Evolutionary conservation across 202 grass and related monocot species (phyloP), one percentile per base, ranked within the genome.

Genomic region (Schoenoplectus triqueter): DNA sequence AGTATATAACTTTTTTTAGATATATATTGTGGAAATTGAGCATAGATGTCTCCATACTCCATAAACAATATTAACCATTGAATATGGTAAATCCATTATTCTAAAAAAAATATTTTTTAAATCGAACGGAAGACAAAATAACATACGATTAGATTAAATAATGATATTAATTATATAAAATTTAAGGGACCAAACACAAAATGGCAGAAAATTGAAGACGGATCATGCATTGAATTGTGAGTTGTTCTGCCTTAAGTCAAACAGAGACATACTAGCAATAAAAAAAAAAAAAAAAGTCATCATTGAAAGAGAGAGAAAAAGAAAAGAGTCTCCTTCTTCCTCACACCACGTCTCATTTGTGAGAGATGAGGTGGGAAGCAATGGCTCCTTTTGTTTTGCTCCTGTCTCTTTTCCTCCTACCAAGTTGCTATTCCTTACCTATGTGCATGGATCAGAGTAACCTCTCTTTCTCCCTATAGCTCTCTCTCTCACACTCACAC

Each of bases 381-480:
- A 83, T 83, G 44, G 45, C 22, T 57, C 81, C 52, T 41, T 59
- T 71, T 47, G 48, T 69, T 54, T 52, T 82, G 39, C 20, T 82
- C 63, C 49, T 69, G 63, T 82, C 80, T 42, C 45, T 90, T 22
- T 1, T 92, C 73, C 65, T 88, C 66, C 67, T 89, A 64, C 78
- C 13, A 64, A 83, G 77, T 21, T 87, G 88, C 82, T 80, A 86
- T 85, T 85, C 90, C 51, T 72, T 87, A 3, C 85, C 89, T 44
- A 19, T 97, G 86, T 97, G 94, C 88, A 92, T 86, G 65, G 90
- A 97, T 70, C 93, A 88, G 1, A 86, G 94, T 97, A 80, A 13
- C 59, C 14, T 6, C 10, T 40, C 61, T 54, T 40, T 73, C 41
- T 1, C 45, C 64, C 31, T 47, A 54, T 56, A 56, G 31, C 31